Evolutionary conservation across 169 alveolate genomes (phyloP).

Genomic region (Plasmodium coatneyi): DNA sequence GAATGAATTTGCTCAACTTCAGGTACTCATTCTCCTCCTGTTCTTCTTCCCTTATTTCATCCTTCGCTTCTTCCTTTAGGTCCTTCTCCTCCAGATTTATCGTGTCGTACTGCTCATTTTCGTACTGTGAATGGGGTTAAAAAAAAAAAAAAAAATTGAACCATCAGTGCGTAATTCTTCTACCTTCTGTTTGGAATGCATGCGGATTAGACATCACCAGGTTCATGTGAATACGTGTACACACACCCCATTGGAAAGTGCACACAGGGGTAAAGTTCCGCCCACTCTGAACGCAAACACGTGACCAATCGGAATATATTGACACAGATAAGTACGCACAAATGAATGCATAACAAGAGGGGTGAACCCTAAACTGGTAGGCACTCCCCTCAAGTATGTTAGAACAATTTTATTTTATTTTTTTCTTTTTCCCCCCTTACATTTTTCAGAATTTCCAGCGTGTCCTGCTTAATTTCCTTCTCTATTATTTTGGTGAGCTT

Average conservation of each 20-base stretch:
- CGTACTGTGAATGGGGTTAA: constrained; percentile 30
- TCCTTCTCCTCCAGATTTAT: constrained; percentile 17
- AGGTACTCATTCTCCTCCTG: constrained; percentile 63
- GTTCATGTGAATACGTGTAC: neutral
- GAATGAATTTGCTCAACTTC: constrained; percentile 76
- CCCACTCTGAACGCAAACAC: neutral
- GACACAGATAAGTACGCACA: neutral
- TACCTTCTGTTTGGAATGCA: neutral
- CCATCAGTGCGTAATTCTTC: neutral
- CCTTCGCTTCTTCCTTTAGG: neutral
- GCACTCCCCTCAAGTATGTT: neutral
- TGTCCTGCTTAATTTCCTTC: constrained; percentile 46
- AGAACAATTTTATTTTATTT: constrained; percentile 1
- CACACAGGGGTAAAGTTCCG: neutral
- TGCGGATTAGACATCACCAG: no score
- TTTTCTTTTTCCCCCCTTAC: constrained; percentile 16
- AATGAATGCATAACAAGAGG: neutral
- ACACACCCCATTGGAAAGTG: neutral
- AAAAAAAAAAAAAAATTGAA: neutral
- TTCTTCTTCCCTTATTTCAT: constrained; percentile 25
- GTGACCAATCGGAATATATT: neutral
- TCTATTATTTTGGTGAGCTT: constrained; percentile 47
- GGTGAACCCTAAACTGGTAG: neutral
- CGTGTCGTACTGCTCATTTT: constrained; percentile 73
- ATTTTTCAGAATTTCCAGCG: constrained; percentile 42